Evolutionary conservation across 805 yeast species (phyloP).

Genomic region (Spathaspora boniae): DNA sequence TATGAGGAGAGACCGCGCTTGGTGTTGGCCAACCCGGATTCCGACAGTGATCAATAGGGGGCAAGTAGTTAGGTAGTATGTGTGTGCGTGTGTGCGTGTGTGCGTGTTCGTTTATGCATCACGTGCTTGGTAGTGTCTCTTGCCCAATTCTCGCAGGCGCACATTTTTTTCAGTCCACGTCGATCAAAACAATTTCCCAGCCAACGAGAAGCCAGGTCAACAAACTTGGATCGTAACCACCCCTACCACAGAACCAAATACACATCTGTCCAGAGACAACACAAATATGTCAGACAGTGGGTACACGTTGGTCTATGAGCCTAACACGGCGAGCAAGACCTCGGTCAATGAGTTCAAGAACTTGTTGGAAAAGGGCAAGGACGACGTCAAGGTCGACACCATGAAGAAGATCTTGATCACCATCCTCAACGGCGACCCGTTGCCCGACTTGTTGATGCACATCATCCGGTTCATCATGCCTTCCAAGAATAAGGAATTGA

Average conservation of each 20-base stretch:
- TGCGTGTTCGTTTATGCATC: not conserved
- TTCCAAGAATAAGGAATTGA: conserved; percentile 82
- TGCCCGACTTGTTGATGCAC: conserved; percentile 94
- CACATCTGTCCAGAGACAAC: not conserved
- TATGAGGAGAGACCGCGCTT: conserved; percentile 41
- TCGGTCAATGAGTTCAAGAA: conserved; percentile 71
- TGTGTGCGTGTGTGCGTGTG: not conserved
- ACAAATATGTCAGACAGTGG: conserved; percentile 36
- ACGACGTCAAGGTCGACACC: conserved; percentile 80
- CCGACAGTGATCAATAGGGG: conserved; percentile 39
- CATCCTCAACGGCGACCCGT: conserved; percentile 87
- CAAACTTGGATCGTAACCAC: too few relatives aligned
- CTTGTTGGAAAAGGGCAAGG: conserved; percentile 83
- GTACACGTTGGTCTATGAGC: conserved; percentile 79
- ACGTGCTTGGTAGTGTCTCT: not conserved
- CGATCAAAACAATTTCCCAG: conserved; percentile 11
- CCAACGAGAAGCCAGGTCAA: conserved; percentile 1
- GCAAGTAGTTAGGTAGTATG: conserved; percentile 9
- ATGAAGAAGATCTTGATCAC: conserved; percentile 85
- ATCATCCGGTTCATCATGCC: conserved; percentile 98
- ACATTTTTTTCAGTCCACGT: too few relatives aligned
- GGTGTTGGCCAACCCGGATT: conserved; percentile 58
- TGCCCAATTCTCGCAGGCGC: not conserved
- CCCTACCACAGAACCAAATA: conserved; percentile 1
- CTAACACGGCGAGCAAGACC: conserved; percentile 59